Percentiles rank a stretch among this genome's conserved stretches.
Evolutionary conservation across 306 rosid genomes (phyloP).

Genomic region (Trifolium subterraneum): DNA sequence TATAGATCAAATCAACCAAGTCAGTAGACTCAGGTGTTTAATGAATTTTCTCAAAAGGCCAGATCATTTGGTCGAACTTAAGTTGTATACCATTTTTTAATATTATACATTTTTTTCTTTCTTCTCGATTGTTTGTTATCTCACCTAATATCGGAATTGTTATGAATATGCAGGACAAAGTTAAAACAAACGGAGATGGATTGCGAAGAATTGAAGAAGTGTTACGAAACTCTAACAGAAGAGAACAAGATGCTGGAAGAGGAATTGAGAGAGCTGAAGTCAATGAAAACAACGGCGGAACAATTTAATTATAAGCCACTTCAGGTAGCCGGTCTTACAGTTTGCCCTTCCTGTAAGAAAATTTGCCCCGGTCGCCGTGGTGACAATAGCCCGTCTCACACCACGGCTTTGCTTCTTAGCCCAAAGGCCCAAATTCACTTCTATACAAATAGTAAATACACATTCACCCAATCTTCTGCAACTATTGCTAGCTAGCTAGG

Average conservation of each 20-base stretch:
- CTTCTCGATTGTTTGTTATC: too few relatives aligned
- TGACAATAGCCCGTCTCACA: slow-evolving; percentile 39
- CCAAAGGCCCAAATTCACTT: slow-evolving; percentile 48
- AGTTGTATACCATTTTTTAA: too few relatives aligned
- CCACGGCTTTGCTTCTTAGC: slow-evolving; percentile 38
- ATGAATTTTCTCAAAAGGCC: too few relatives aligned
- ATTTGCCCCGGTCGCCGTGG: slow-evolving; percentile 41
- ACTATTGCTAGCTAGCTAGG: slow-evolving; percentile 50
- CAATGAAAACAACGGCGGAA: slow-evolving; percentile 44
- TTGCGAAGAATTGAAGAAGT: slow-evolving; percentile 69
- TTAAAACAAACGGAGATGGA: slow-evolving; percentile 88
- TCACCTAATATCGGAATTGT: too few relatives aligned
- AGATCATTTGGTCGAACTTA: too few relatives aligned
- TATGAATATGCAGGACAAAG: slow-evolving; percentile 62
- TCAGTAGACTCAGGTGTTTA: too few relatives aligned
- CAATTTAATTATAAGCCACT: slow-evolving; percentile 57
- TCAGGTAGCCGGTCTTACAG: slow-evolving; percentile 65
- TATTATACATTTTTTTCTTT: too few relatives aligned
- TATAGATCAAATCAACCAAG: too few relatives aligned
- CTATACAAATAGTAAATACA: slow-evolving; percentile 39
- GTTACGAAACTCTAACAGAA: slow-evolving; percentile 69
- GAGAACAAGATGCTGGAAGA: slow-evolving; percentile 75
- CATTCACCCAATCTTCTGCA: slow-evolving; percentile 63
- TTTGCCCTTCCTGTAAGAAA: slow-evolving; percentile 82
- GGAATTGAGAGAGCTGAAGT: slow-evolving; percentile 78